These are phyloP conservation scores for Dendrobium officinale DNA, from an alignment of 106 monocot genomes.

Conservation along the genomic window DNA sequence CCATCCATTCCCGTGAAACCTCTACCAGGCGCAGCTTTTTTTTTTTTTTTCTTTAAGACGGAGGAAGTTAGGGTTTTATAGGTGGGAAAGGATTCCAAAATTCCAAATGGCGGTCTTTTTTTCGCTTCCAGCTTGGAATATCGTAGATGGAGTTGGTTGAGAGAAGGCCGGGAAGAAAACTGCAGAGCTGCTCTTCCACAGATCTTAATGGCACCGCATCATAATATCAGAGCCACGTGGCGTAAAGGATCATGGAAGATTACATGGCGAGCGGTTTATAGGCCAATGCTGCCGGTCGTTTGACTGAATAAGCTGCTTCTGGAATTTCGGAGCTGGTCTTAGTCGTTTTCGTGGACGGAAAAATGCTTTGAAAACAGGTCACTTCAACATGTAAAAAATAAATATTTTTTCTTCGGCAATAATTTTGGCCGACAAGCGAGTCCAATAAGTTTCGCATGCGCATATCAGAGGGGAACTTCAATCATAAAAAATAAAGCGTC, in stretches of 20 bases:
- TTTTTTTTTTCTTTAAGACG: neutral
- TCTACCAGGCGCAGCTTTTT: neutral
- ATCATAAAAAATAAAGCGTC: no score
- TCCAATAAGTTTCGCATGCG: no score
- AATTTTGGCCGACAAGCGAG: no score
- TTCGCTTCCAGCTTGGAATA: neutral
- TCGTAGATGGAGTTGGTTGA: neutral
- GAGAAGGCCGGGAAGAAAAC: neutral
- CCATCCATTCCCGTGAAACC: conserved; percentile 2
- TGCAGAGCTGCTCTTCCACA: neutral
- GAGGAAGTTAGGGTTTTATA: neutral
- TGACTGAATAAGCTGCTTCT: neutral
- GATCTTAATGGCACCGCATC: neutral
- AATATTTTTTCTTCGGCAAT: no score
- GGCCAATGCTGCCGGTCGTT: neutral
- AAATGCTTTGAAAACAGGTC: no score
- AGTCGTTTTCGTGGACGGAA: no score
- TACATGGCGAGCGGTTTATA: neutral
- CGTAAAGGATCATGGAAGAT: neutral
- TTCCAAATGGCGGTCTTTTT: neutral
- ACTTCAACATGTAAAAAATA: no score
- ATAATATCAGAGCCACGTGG: neutral
- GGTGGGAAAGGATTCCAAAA: neutral
- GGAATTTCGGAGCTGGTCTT: neutral
- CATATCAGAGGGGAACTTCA: no score